phyloP scores from a whole-genome alignment of 768 basidiomycete species.

The Astraeus odoratus region DNA sequence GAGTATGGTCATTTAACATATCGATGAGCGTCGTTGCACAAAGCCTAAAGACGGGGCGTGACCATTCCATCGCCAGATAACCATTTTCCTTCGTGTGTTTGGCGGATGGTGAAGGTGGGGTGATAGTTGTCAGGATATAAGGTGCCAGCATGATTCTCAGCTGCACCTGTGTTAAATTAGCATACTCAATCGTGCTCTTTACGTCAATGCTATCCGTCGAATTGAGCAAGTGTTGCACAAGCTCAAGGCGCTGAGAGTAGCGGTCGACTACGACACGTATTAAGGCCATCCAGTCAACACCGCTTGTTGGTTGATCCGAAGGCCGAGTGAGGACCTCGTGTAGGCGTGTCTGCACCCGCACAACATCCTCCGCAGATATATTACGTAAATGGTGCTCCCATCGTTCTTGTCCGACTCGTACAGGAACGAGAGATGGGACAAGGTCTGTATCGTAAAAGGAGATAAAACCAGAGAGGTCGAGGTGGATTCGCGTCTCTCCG shows the following conservation, averaged over 20 bases:
- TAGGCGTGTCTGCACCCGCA: background rate
- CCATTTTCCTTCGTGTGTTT: background rate
- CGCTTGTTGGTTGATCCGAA: constrained; percentile 16
- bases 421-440: constrained; percentile 30
- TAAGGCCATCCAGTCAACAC: constrained; percentile 37
- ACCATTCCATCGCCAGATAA: constrained; percentile 16
- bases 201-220: constrained; percentile 7
- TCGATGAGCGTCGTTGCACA: constrained; percentile 29
- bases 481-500: constrained; percentile 36
- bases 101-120: constrained; percentile 3
- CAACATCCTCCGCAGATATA: constrained; percentile 14
- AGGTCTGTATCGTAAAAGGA: constrained; percentile 38
- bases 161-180: constrained; percentile 9
- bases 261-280: constrained; percentile 34
- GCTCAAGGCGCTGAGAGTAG: constrained; percentile 36
- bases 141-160: constrained; percentile 14
- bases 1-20: background rate
- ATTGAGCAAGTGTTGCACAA: constrained; percentile 31
- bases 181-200: constrained; percentile 4
- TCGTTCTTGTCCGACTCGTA: constrained; percentile 11
- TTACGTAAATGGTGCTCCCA: constrained; percentile 28
- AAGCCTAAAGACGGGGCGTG: constrained; percentile 20
- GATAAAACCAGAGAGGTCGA: constrained; percentile 35
- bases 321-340: constrained; percentile 2
- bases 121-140: constrained; percentile 5